Evolutionary conservation across 2,329 filamentous ascomycete genomes (phyloP), one percentile per base, ranked within the genome.

Genomic region (Calonectria ilicicola): DNA sequence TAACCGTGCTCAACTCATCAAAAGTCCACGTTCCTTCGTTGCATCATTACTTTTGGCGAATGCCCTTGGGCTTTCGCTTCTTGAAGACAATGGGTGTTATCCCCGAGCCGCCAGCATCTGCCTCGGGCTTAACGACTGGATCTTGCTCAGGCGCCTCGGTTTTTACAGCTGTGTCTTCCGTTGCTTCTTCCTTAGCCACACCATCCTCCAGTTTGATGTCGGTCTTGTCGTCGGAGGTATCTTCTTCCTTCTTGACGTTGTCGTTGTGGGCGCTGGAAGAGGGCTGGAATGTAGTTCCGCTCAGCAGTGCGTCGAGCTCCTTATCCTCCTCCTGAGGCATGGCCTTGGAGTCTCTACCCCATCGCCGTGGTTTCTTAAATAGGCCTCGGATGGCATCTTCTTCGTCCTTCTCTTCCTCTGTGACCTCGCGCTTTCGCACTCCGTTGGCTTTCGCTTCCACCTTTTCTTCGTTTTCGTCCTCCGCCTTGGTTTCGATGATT

Each of bases 41-140:
- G n/a, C 53, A 56, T 58, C 66, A 15, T 85, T 78, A 92, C 81
- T 89, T 92, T 77, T 92, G 89, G 23, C 91, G 88, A 42, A 92
- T 87, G 64, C 88, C 90, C 85, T 92, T 93, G 17, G 91, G 87
- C 80, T 95, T 96, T 67, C 94, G 87, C 85, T 95, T 96, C 85
- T 96, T 96, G 84, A 96, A 97, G 3, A 95, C 86, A 2, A 95
- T 88, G 3, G 89, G 87, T 14, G 86, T 80, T 3, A 81, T 65
- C 26, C 75, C 78, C 35, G 77, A 75, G 21, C 49, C 71, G 15
- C 64, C 70, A 49, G 77, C 76, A 10, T 78, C 79, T 62, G 75
- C 68, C 67, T 86, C 83, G 35, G 80, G 77, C 65, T 85, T 83
- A 65, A 81, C 63, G 27, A 38, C 40, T 9, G 75, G 35, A 0